Conservation (phyloP, 345 rosid species). For the Aegle marmelos region DNA sequence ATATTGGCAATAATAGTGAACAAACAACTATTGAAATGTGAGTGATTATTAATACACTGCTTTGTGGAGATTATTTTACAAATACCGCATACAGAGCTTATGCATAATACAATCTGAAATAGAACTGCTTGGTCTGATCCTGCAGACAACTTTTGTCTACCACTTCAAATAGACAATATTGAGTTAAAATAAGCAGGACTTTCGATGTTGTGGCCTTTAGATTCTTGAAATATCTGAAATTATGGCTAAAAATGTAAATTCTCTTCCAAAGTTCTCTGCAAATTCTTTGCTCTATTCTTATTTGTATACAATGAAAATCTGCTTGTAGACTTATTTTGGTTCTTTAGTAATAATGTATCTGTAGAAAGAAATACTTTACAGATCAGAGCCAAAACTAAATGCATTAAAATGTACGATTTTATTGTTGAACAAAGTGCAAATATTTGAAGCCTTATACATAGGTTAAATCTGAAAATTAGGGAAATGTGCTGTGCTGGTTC, state of each 20-base stretch:
- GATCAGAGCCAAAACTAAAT: neutral
- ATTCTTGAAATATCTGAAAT: neutral
- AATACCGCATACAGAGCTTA: neutral
- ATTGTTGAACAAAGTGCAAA: neutral
- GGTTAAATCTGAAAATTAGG: neutral
- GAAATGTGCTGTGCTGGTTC: neutral
- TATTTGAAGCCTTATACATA: neutral
- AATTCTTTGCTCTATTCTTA: neutral
- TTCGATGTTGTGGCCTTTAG: neutral
- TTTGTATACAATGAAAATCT: slow-evolving; percentile 1
- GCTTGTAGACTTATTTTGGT: neutral
- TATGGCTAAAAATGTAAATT: neutral
- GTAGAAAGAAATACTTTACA: neutral
- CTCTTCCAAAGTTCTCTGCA: neutral
- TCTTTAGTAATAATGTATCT: neutral
- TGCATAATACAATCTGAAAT: neutral
- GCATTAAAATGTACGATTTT: neutral
- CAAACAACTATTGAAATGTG: neutral
- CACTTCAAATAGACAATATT: neutral
- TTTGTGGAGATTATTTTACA: slow-evolving; percentile 1
- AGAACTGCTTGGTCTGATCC: neutral
- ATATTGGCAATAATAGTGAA: neutral
- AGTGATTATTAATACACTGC: neutral
- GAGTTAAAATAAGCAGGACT: neutral
- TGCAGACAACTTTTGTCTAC: neutral